Base-by-base conservation (phyloP, 371 early-diverging fungal genomes). In the Mortierella sp. region DNA sequence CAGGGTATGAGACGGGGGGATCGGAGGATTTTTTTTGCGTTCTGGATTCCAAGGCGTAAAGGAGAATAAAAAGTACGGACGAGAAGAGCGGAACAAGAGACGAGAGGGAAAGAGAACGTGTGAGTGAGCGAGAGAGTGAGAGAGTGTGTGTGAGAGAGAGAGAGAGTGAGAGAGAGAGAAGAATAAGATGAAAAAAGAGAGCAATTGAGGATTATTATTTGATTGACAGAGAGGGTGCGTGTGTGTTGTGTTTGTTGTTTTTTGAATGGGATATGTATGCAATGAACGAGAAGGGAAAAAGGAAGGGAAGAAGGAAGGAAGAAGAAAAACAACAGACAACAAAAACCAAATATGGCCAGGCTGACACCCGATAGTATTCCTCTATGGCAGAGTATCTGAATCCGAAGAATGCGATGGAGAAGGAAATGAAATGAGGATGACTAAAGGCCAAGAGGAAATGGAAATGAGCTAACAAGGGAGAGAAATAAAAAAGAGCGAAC, bases 1-100 rank as follows among this genome's bases (percentile, higher is more conserved):
- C 16, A 46, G 48, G 48, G 12, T 46, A 14, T 12, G 24, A 70
- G 44, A 43, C 5, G 12, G 21, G 44, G 12, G 12, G 41, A 54
- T 41, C 74, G 43, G 55, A 56, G 55, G 56, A 56, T 48, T 48
- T 35, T 29, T 51, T 48, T 43, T 73, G 73, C 48, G 55, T 54
- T 35, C 54, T 72, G 73, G 56, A 38, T 32, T 56, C 27, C 56
- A 24, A 35, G 35, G 51, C 56, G 73, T 49, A 51, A 51, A 54
- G 51, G n/a, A 38, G 38, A 41, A 10, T 49, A 58, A 56, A 24
- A 24, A 11, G 56, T 56, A 46, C 14, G 27, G 10, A 56, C n/a
- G 63, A 63, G 32, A 58, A 58, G 29, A 58, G 4, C 10, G 32
- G 27, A 60, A 12, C 0, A 16, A 35, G 63, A 60, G 32, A 32